Base-by-base conservation (phyloP, 495 filamentous ascomycete species). In the Tetracladium marchalianum region DNA sequence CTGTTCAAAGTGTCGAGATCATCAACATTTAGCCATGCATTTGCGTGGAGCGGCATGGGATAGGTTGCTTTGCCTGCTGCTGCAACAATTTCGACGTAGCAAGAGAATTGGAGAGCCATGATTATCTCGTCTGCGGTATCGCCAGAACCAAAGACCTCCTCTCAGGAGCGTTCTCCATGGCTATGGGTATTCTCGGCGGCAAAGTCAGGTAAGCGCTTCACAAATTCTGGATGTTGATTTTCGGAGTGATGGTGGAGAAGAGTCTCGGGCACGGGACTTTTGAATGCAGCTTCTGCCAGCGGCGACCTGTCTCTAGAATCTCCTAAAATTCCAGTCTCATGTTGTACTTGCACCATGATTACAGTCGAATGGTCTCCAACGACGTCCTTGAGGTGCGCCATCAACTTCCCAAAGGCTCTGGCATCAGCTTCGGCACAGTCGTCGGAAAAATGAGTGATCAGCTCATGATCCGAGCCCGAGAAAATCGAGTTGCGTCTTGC, bases 311-410 rank as follows among this genome's bases (percentile, higher is more conserved):
- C 69, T 36, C 71, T 53, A 10, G 69, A 71, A 34, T 72, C 69
- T 2, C 67, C 65, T 10, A 72, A 53, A 19, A 74, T 43, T 5
- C 69, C 68, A 1, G 54, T 55, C 55, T 72, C 71, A 42, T 72
- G 72, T 57, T 74, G 64, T 18, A 72, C 68, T 56, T 73, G 70
- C 11, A 69, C 62, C 70, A 71, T 71, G n/a, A 72, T 44, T 4
- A 73, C 66, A 4, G 69, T 72, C 2, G 55, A 62, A 43, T 70
- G 61, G 10, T 51, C 51, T 31, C 51, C 54, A 41, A 72, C 69
- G 4, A 68, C 27, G 12, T 68, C 56, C 33, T 59, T 62, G 9
- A 70, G 15, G 34, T 71, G 67, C 12, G 34, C 32, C 59, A 70
- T 63, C 8, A 74, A 53, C 5, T 40, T 46, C 1, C 45, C 19